Evolutionary conservation across 164 flowering plant genomes (phyloP).

Genomic region (Vitis riparia): DNA sequence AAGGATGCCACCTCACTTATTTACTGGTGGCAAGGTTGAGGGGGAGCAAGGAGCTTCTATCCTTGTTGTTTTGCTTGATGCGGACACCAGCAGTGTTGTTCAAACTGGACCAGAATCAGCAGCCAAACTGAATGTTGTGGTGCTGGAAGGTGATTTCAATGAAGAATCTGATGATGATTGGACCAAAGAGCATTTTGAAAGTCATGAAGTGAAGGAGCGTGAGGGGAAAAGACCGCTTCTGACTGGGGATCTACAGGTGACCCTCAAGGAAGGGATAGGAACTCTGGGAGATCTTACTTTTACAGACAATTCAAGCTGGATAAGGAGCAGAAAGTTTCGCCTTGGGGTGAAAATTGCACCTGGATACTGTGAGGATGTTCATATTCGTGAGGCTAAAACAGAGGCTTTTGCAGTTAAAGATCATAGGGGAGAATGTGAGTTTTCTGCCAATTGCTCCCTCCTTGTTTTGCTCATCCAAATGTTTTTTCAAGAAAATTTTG

Average conservation of each 20-base stretch:
- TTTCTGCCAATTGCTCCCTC: background rate
- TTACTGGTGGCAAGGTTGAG: constrained; percentile 60
- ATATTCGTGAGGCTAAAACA: constrained; percentile 66
- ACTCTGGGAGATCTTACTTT: constrained; percentile 59
- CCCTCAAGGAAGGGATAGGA: constrained; percentile 62
- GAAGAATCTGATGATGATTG: constrained; percentile 53
- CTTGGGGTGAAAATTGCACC: constrained; percentile 58
- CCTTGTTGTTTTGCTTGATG: constrained; percentile 44
- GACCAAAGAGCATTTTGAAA: constrained; percentile 54
- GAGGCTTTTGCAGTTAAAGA: constrained; percentile 77
- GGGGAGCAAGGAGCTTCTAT: constrained; percentile 63
- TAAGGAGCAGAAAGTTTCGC: constrained; percentile 67
- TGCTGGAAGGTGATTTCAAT: constrained; percentile 65
- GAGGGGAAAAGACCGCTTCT: constrained; percentile 75
- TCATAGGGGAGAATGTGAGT: constrained; percentile 81
- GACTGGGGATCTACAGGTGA: constrained; percentile 52
- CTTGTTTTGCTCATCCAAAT: background rate
- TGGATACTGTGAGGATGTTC: constrained; percentile 38
- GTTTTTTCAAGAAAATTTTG: background rate
- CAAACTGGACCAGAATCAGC: constrained; percentile 45
- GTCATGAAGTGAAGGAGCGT: constrained; percentile 54
- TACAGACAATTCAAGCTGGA: constrained; percentile 84
- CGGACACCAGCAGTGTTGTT: constrained; percentile 37
- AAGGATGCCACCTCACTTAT: constrained; percentile 61
- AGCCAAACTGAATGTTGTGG: constrained; percentile 51